These are phyloP conservation scores for Crithidia brevicula DNA, from an alignment of 208 protist genomes.

Conservation along the genomic window DNA sequence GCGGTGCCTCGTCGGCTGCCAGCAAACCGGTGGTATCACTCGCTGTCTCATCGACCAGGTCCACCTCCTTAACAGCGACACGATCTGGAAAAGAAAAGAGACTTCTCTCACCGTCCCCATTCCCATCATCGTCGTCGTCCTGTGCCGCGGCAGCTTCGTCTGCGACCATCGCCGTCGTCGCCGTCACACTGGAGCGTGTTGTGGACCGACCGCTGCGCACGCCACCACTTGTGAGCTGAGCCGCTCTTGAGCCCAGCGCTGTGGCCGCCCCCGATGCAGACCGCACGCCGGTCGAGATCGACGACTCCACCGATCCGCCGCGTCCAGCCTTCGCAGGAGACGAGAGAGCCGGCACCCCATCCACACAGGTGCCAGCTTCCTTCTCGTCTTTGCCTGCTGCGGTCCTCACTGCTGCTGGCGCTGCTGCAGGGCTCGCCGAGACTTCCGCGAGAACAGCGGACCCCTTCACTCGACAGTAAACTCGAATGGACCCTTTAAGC, in stretches of 20 bases:
- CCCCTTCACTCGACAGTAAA: constrained; percentile 92
- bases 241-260: background rate
- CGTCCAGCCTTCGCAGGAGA: background rate
- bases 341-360: background rate
- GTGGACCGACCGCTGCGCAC: constrained; percentile 20
- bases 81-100: constrained; percentile 31
- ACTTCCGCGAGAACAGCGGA: too few relatives aligned
- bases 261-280: background rate
- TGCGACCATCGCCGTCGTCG: background rate
- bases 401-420: background rate
- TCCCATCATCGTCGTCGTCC: constrained; percentile 9
- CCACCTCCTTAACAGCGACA: background rate
- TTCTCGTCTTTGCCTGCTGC: too few relatives aligned
- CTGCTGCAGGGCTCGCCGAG: too few relatives aligned
- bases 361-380: background rate
- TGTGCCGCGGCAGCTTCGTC: background rate
- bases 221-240: background rate
- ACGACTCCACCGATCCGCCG: constrained; percentile 19
- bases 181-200: constrained; percentile 14
- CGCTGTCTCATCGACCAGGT: background rate
- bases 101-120: background rate
- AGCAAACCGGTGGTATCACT: background rate
- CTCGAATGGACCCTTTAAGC: constrained; percentile 90
- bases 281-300: constrained; percentile 15
- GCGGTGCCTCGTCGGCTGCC: background rate